phyloP scores from a whole-genome alignment of 2,329 filamentous ascomycete species.

The Sporothrix variecibatus region DNA sequence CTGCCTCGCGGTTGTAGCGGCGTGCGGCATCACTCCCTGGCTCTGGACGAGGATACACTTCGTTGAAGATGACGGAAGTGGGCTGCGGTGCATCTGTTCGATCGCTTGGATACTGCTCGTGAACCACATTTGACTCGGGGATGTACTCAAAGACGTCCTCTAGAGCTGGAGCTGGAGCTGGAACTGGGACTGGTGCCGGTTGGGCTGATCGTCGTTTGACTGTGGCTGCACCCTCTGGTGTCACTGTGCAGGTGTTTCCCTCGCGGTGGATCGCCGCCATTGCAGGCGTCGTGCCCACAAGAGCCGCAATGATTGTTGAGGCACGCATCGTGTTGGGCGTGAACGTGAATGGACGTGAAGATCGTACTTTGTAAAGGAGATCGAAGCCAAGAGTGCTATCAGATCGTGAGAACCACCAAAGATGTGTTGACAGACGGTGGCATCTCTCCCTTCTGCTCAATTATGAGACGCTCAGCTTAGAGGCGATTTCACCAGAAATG shows the following conservation, averaged over 20 bases:
- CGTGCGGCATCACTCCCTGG: neutral
- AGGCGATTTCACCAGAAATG: neutral
- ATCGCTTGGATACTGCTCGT: conserved; percentile 1
- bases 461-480: neutral
- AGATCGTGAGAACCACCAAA: neutral
- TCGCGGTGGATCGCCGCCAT: neutral
- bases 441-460: neutral
- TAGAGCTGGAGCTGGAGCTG: neutral
- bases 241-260: conserved; percentile 3
- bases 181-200: neutral
- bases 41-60: neutral
- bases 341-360: too few relatives aligned
- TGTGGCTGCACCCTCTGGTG: neutral
- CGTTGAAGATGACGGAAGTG: neutral
- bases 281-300: neutral
- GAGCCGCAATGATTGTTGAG: neutral
- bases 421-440: neutral
- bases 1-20: neutral
- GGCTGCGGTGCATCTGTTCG: neutral
- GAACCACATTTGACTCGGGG: neutral
- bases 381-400: neutral
- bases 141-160: neutral
- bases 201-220: neutral
- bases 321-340: neutral
- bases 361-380: neutral